phyloP scores from a whole-genome alignment of 169 alveolate species.

The Plasmodium gaboni region DNA sequence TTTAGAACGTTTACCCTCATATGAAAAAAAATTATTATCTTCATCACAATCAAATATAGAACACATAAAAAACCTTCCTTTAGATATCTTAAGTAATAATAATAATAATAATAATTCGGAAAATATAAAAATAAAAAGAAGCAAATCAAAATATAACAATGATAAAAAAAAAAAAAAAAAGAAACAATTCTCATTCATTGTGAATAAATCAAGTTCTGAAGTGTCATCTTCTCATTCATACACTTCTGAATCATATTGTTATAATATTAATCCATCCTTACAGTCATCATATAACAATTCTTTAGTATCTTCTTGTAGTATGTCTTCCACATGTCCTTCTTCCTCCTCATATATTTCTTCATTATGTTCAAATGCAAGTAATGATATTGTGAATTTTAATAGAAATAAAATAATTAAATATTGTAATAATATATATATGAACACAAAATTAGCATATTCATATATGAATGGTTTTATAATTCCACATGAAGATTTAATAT shows the following conservation, averaged over 20 bases:
- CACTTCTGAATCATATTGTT: background rate
- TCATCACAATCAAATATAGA: no score
- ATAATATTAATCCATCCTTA: background rate
- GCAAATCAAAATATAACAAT: background rate
- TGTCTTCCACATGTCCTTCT: conserved; percentile 13
- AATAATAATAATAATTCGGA: background rate
- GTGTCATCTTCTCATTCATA: background rate
- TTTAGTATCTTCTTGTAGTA: conserved; percentile 11
- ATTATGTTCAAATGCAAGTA: conserved; percentile 26
- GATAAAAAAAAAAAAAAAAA: conserved; percentile 3
- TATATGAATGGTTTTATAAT: conserved; percentile 65
- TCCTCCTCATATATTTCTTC: conserved; percentile 38
- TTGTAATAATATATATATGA: conserved; percentile 53
- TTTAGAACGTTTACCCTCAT: no score
- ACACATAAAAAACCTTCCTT: background rate
- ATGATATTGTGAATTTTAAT: background rate
- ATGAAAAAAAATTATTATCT: no score
- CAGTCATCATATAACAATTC: conserved; percentile 11
- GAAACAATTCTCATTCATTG: background rate
- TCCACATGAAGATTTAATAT: conserved; percentile 56
- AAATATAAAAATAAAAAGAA: background rate
- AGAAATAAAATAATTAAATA: conserved; percentile 44
- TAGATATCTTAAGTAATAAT: background rate
- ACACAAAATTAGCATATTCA: conserved; percentile 38
- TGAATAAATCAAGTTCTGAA: background rate